phyloP scores from a whole-genome alignment of 306 rosid genomes.

The Adenanthera pavonina region DNA sequence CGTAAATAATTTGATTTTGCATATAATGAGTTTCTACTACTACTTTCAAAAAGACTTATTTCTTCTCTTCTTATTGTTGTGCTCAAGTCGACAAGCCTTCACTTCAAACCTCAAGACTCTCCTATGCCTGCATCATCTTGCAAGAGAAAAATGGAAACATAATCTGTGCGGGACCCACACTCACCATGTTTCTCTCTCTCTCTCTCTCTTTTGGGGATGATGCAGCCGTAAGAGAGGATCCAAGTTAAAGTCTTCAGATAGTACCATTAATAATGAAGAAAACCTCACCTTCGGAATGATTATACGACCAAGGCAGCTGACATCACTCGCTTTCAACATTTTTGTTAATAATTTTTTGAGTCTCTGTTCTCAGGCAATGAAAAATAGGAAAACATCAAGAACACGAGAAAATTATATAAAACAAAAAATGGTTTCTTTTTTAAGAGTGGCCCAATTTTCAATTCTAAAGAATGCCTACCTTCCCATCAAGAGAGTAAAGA shows the following conservation, averaged over 20 bases:
- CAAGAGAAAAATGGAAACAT: no score
- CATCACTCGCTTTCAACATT: slow-evolving; percentile 62
- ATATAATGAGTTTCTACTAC: no score
- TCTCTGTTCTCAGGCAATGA: slow-evolving; percentile 30
- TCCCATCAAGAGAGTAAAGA: slow-evolving; percentile 53
- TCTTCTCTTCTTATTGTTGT: not conserved
- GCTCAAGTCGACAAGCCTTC: slow-evolving; percentile 19
- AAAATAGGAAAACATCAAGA: not conserved
- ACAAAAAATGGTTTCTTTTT: not conserved
- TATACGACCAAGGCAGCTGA: slow-evolving; percentile 58
- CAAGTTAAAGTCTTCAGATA: not conserved
- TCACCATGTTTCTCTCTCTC: no score
- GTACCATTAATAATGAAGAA: not conserved
- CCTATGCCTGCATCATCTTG: no score
- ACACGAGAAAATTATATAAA: not conserved
- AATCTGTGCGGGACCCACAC: no score
- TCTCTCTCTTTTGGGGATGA: no score
- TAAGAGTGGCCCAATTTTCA: not conserved
- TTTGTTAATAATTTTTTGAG: slow-evolving; percentile 53
- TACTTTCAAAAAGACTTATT: not conserved
- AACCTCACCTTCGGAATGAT: slow-evolving; percentile 76
- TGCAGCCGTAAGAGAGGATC: no score
- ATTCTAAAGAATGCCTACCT: slow-evolving; percentile 45
- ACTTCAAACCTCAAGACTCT: no score
- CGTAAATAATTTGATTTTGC: not conserved